These are phyloP conservation scores for Calonectria pseudoturangicola DNA, from an alignment of 2,329 filamentous ascomycete genomes.

Conservation along the genomic window DNA sequence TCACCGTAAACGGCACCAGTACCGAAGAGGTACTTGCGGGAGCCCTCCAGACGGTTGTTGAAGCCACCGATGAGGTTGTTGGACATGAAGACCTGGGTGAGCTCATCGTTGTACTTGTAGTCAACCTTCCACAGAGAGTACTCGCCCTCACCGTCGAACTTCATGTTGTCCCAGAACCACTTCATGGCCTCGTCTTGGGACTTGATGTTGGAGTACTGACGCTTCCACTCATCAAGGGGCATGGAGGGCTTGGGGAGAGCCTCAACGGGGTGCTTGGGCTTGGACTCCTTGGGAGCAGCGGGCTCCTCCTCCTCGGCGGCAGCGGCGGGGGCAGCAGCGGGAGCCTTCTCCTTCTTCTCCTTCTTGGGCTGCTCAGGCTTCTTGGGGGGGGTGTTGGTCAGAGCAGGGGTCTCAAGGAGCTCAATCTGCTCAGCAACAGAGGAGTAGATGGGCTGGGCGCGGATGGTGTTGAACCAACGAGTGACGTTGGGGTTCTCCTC, in stretches of 20 bases:
- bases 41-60: slow-evolving; percentile 96
- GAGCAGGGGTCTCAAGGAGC: slow-evolving; percentile 89
- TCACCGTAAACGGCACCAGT: slow-evolving; percentile 90
- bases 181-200: slow-evolving; percentile 85
- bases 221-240: slow-evolving; percentile 98
- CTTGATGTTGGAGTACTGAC: slow-evolving; percentile 97
- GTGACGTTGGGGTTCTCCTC: slow-evolving; percentile 87
- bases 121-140: slow-evolving; percentile 96
- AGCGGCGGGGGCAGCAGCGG: slow-evolving; percentile 36
- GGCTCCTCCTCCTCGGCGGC: slow-evolving; percentile 59
- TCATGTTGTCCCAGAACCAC: slow-evolving; percentile 99
- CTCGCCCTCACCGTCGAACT: slow-evolving; percentile 81
- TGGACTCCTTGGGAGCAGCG: slow-evolving; percentile 88
- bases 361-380: slow-evolving; percentile 84
- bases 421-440: slow-evolving; percentile 84
- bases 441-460: slow-evolving; percentile 94
- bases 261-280: slow-evolving; percentile 98
- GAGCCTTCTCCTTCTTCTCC: slow-evolving; percentile 71
- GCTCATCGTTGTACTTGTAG: slow-evolving; percentile 99
- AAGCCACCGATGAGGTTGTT: slow-evolving; percentile 99
- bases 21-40: slow-evolving; percentile 98
- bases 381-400: slow-evolving; percentile 81
- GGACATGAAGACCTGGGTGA: slow-evolving; percentile 98
- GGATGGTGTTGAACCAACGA: slow-evolving; percentile 96
- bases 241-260: slow-evolving; percentile 86